phyloP scores from a whole-genome alignment of 805 yeast species.

The Sugiyamaella mastotermitis region DNA sequence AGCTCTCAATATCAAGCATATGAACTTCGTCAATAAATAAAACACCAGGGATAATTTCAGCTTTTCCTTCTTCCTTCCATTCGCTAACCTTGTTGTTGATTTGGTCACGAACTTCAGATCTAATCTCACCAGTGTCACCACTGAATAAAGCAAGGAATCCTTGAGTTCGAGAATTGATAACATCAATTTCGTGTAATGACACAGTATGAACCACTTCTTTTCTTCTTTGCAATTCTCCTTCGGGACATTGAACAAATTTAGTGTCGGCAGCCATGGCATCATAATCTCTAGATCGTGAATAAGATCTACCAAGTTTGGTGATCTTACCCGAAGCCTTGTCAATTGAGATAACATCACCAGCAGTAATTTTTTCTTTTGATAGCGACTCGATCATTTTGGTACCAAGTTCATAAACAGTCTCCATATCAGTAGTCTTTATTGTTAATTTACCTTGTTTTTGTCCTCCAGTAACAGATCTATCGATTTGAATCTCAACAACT shows the following conservation, averaged over 20 bases:
- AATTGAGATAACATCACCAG: slow-evolving; percentile 94
- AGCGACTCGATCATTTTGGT: slow-evolving; percentile 91
- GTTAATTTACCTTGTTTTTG: slow-evolving; percentile 97
- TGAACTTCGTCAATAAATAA: slow-evolving; percentile 96
- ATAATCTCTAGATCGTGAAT: slow-evolving; percentile 92
- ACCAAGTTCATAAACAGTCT: slow-evolving; percentile 93
- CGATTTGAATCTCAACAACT: slow-evolving; percentile 94
- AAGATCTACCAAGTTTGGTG: slow-evolving; percentile 90
- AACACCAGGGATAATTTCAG: slow-evolving; percentile 94
- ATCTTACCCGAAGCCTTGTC: slow-evolving; percentile 95
- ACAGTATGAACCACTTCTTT: slow-evolving; percentile 96
- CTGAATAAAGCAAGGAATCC: slow-evolving; percentile 94
- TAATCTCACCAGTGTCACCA: slow-evolving; percentile 96
- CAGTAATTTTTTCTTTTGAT: slow-evolving; percentile 89
- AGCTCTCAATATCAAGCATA: slow-evolving; percentile 96
- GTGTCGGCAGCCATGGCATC: slow-evolving; percentile 99
- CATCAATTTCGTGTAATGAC: slow-evolving; percentile 96
- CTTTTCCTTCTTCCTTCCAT: slow-evolving; percentile 99
- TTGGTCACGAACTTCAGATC: slow-evolving; percentile 92
- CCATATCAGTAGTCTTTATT: slow-evolving; percentile 97
- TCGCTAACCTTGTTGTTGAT: slow-evolving; percentile 95
- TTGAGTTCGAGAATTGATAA: slow-evolving; percentile 94
- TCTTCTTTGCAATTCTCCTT: slow-evolving; percentile 95
- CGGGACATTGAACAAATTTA: slow-evolving; percentile 96
- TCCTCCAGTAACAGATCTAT: slow-evolving; percentile 91